Conservation (phyloP, 1,284 basidiomycete species). For the Cutaneotrichosporon spelunceum region DNA sequence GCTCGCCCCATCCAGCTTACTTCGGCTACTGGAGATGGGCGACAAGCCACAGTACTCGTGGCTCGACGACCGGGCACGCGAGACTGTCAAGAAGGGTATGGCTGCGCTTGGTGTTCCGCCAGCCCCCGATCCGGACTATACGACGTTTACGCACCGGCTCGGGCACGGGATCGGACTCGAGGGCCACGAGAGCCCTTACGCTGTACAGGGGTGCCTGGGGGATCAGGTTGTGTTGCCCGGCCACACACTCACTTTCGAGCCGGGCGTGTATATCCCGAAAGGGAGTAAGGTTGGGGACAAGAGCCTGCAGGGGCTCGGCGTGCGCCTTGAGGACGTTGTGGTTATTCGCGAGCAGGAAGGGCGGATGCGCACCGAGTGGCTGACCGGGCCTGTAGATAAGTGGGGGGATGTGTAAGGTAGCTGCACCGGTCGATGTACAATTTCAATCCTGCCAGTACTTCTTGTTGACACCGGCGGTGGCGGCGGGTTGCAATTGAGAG, state of each 20-base stretch:
- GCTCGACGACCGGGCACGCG: constrained; percentile 68
- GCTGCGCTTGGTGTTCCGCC: constrained; percentile 16
- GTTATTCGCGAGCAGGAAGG: constrained; percentile 58
- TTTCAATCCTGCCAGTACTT: too few relatives aligned
- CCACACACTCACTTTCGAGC: constrained; percentile 77
- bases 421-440: too few relatives aligned
- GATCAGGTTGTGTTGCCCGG: constrained; percentile 58
- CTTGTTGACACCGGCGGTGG: too few relatives aligned
- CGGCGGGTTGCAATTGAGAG: too few relatives aligned
- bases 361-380: constrained; percentile 43
- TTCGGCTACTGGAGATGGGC: constrained; percentile 36
- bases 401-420: constrained; percentile 44
- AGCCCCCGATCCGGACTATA: constrained; percentile 46
- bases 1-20: constrained; percentile 53
- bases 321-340: constrained; percentile 79
- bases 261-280: constrained; percentile 67
- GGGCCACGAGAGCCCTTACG: constrained; percentile 74
- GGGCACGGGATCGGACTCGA: constrained; percentile 72
- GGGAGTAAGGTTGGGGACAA: constrained; percentile 18
- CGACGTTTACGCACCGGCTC: constrained; percentile 74
- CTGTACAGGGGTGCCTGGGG: constrained; percentile 60
- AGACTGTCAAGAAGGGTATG: constrained; percentile 57
- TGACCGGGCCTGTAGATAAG: constrained; percentile 39
- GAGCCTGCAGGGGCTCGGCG: constrained; percentile 64
- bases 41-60: constrained; percentile 54